phyloP scores from a whole-genome alignment of 805 yeast species.

The Torulaspora delbrueckii region DNA sequence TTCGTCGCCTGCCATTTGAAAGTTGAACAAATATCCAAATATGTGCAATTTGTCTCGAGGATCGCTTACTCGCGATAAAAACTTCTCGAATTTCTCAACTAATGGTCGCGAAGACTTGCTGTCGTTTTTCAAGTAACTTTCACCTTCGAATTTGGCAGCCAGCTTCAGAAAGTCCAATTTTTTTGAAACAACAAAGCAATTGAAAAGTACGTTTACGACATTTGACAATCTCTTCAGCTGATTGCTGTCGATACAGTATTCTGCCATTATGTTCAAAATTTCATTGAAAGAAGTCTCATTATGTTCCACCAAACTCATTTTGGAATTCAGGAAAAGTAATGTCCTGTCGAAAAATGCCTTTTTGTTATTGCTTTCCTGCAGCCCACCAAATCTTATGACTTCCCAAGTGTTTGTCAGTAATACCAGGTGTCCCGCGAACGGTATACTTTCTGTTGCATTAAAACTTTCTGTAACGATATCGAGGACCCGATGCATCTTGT shows the following conservation, averaged over 20 bases:
- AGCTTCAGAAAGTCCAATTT: conserved; percentile 6
- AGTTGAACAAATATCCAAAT: conserved; percentile 22
- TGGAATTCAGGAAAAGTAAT: conserved; percentile 20
- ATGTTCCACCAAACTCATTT: conserved; percentile 4
- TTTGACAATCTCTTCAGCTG: conserved; percentile 28
- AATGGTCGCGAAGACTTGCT: background rate
- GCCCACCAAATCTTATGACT: conserved; percentile 9
- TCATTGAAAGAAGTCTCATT: background rate
- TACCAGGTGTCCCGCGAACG: background rate
- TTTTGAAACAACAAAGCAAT: conserved; percentile 20
- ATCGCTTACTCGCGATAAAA: conserved; percentile 15
- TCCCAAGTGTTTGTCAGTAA: conserved; percentile 13
- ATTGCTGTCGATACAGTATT: conserved; percentile 15
- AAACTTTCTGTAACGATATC: background rate
- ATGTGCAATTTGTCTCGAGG: conserved; percentile 12
- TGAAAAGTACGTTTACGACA: conserved; percentile 28
- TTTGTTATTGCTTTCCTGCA: conserved; percentile 2
- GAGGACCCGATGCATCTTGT: background rate
- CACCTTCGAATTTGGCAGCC: conserved; percentile 11
- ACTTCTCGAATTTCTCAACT: conserved; percentile 22
- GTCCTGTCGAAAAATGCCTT: conserved; percentile 20
- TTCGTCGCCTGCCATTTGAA: conserved; percentile 12
- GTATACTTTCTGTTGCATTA: background rate
- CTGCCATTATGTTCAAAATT: conserved; percentile 12
- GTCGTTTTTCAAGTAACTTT: conserved; percentile 7